Evolutionary conservation across 768 basidiomycete species (phyloP), one percentile per base, ranked within the genome.

Genomic region (Trametes villosa): DNA sequence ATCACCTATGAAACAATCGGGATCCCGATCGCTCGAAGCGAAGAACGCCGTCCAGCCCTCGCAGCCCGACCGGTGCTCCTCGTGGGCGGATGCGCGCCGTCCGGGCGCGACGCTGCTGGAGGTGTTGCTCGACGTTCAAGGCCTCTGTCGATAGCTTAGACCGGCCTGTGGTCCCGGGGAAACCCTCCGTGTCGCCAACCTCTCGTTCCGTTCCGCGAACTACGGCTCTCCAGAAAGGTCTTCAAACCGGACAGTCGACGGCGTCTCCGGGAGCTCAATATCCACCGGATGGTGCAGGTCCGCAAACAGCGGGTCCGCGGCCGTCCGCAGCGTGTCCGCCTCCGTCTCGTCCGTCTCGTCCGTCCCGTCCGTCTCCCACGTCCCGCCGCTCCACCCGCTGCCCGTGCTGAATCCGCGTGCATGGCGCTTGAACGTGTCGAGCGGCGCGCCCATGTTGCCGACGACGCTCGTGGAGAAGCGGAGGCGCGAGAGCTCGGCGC

Each of bases 371-470:
- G 9, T 45, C 36, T 18, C 13, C 13, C 15, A 18, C 36, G 36
- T 38, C 36, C 36, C 13, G 13, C 15, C 36, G 36, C 36, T 38
- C 36, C 13, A 38, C 36, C 22, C 42, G 42, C 20, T 20, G 18
- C n/a, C 6, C 7, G 22, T 45, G 44, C 44, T 33, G 41, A 4
- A 20, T 18, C 18, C 6, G 34, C 45, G 15, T 17, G 8, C 8
- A 3, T 48, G 30, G 6, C 24, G 20, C 44, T 31, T 33, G 20
- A 50, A 51, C 41, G 60, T 46, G 31, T 53, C 20, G 13, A 67
- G 60, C 9, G 63, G 63, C 9, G 63, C 60, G 53, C 66, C 66
- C 45, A 64, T 15, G 47, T 67, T 64, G 22, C 66, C 66, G 46
- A 67, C 46, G 44, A 63, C n/a, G 38, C 30, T 33, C 48, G 30